Percentiles rank a stretch among this genome's conserved stretches.
phyloP scores from a whole-genome alignment of 495 filamentous ascomycete species.

The Hypoxylon fuscum region DNA sequence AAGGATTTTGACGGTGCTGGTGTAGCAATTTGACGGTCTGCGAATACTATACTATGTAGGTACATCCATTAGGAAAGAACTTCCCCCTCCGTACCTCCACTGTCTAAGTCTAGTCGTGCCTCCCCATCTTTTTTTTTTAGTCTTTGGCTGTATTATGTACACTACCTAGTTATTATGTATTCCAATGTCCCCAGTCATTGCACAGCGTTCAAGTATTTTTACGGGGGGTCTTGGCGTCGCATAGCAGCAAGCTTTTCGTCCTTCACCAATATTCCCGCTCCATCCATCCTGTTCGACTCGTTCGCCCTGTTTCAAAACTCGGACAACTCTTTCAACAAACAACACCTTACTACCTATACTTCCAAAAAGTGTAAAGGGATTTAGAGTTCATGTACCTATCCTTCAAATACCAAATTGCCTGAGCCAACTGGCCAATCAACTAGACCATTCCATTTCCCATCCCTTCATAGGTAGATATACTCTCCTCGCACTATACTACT shows the following conservation, averaged over 20 bases:
- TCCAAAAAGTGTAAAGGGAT: too few species aligned
- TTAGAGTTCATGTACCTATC: too few species aligned
- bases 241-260: constrained; percentile 41
- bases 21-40: too few species aligned
- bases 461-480: constrained; percentile 34
- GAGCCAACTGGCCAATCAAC: constrained; percentile 24
- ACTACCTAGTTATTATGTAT: constrained; percentile 7
- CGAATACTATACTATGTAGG: too few species aligned
- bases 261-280: not conserved
- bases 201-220: constrained; percentile 17
- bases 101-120: not conserved
- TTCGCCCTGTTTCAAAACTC: constrained; percentile 8
- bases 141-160: too few species aligned
- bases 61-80: not conserved
- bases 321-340: not conserved
- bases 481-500: constrained; percentile 38
- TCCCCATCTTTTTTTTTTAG: constrained; percentile 9
- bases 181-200: not conserved
- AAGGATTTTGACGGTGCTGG: too few species aligned
- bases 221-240: constrained; percentile 42
- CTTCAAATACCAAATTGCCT: constrained; percentile 16
- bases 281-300: not conserved
- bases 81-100: not conserved
- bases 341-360: not conserved
- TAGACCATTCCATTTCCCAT: constrained; percentile 25